Percentiles rank a stretch among this genome's conserved stretches.
These are phyloP conservation scores for Collybiopsis confluens DNA, from an alignment of 768 basidiomycete species.

Conservation along the genomic window DNA sequence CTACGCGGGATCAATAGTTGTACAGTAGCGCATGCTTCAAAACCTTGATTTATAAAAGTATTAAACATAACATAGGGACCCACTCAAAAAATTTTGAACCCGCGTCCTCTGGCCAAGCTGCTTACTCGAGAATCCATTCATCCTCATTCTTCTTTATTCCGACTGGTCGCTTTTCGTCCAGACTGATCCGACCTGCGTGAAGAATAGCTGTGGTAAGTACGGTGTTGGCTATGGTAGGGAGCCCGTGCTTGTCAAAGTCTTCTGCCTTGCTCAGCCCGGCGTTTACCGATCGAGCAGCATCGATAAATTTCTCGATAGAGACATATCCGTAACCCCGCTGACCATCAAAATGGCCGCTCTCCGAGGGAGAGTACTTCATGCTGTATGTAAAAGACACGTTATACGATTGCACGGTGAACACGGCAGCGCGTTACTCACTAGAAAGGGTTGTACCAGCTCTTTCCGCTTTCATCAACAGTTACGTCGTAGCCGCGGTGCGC, in stretches of 20 bases:
- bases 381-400: constrained; percentile 39
- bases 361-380: constrained; percentile 94
- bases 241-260: constrained; percentile 74
- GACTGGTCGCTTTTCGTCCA: constrained; percentile 87
- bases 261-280: constrained; percentile 58
- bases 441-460: constrained; percentile 86
- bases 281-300: constrained; percentile 73
- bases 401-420: no score
- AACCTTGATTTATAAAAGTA: constrained; percentile 2
- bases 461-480: constrained; percentile 80
- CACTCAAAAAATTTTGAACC: neutral
- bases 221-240: constrained; percentile 88
- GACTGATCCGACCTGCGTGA: constrained; percentile 83
- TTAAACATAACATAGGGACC: neutral
- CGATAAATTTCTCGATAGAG: constrained; percentile 90
- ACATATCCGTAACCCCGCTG: constrained; percentile 91
- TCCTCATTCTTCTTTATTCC: constrained; percentile 64
- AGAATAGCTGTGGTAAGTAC: constrained; percentile 85
- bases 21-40: neutral
- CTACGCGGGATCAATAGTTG: constrained; percentile 2
- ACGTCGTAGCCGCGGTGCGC: constrained; percentile 92
- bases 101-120: neutral
- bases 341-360: constrained; percentile 90
- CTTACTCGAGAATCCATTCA: constrained; percentile 53
- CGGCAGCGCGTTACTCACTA: constrained; percentile 50